Percentiles rank a stretch among this genome's conserved stretches.
phyloP scores from a whole-genome alignment of 139 green algal species.

The Axilococcus clingmanii region DNA sequence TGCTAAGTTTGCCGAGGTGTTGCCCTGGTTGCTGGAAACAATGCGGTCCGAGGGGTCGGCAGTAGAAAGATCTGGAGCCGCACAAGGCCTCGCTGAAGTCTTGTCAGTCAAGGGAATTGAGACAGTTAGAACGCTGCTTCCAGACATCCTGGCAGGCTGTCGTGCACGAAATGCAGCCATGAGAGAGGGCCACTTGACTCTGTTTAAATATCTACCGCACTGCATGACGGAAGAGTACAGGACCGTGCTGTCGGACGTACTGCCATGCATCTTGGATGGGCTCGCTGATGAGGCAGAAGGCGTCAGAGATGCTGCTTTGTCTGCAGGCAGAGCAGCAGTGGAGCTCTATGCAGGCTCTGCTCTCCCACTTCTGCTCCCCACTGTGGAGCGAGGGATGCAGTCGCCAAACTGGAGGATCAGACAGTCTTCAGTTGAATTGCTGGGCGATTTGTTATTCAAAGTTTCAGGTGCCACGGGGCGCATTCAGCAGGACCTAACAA shows the following conservation, averaged over 20 bases:
- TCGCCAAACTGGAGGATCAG: constrained; percentile 90
- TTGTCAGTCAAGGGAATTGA: constrained; percentile 68
- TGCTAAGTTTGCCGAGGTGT: constrained; percentile 48
- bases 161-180: constrained; percentile 32
- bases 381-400: constrained; percentile 81
- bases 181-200: constrained; percentile 81
- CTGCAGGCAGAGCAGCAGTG: constrained; percentile 65
- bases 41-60: constrained; percentile 51
- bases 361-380: constrained; percentile 83
- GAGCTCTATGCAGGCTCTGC: constrained; percentile 65
- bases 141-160: constrained; percentile 65
- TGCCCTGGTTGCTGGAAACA: constrained; percentile 80
- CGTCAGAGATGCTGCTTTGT: constrained; percentile 81
- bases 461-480: constrained; percentile 81
- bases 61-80: constrained; percentile 54
- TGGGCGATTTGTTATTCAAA: constrained; percentile 96
- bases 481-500: constrained; percentile 68
- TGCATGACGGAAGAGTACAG: constrained; percentile 24
- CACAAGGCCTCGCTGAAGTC: constrained; percentile 82
- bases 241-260: constrained; percentile 25
- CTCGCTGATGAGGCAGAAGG: constrained; percentile 89
- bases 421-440: constrained; percentile 84
- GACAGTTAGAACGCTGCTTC: constrained; percentile 73
- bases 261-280: constrained; percentile 84
- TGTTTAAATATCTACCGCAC: constrained; percentile 59